Conservation (phyloP, 495 filamentous ascomycete species). For the Delitschia confertaspora region DNA sequence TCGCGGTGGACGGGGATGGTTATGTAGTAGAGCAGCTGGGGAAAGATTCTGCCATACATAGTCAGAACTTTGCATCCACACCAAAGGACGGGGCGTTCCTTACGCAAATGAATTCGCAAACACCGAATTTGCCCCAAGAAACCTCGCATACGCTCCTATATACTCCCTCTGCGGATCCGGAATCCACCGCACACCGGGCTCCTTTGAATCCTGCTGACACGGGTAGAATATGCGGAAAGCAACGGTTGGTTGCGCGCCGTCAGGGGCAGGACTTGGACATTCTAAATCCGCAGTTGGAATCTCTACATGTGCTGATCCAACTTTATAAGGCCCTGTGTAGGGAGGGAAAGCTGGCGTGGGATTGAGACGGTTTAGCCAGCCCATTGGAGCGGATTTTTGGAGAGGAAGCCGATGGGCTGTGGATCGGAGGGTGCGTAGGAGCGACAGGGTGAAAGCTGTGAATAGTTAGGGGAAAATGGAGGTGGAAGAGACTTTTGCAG, state of each 20-base stretch:
- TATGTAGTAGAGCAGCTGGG: conserved; percentile 58
- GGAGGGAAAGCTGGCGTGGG: conserved; percentile 56
- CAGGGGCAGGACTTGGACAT: conserved; percentile 43
- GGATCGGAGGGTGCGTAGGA: neutral
- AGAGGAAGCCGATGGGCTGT: neutral
- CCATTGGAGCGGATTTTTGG: conserved; percentile 17
- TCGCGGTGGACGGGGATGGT: conserved; percentile 48
- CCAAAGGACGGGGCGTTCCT: conserved; percentile 25
- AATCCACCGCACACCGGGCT: conserved; percentile 55
- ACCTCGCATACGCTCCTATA: conserved; percentile 57
- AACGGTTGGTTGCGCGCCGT: conserved; percentile 48
- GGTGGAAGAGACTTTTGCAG: too few relatives aligned
- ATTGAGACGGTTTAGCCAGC: conserved; percentile 39
- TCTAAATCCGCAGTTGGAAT: conserved; percentile 54
- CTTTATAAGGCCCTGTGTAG: conserved; percentile 62
- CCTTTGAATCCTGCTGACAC: conserved; percentile 36
- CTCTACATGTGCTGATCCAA: conserved; percentile 68
- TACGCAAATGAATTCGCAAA: conserved; percentile 54
- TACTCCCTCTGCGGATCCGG: conserved; percentile 62
- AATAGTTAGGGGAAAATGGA: too few relatives aligned
- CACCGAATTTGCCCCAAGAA: conserved; percentile 49
- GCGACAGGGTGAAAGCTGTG: conserved; percentile 1
- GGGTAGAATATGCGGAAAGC: conserved; percentile 74
- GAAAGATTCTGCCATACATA: conserved; percentile 43
- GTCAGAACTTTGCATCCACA: neutral